Percentiles rank a stretch among this genome's conserved stretches.
Evolutionary conservation across 345 rosid species (phyloP).

Genomic region (Crucihimalaya himalaica): DNA sequence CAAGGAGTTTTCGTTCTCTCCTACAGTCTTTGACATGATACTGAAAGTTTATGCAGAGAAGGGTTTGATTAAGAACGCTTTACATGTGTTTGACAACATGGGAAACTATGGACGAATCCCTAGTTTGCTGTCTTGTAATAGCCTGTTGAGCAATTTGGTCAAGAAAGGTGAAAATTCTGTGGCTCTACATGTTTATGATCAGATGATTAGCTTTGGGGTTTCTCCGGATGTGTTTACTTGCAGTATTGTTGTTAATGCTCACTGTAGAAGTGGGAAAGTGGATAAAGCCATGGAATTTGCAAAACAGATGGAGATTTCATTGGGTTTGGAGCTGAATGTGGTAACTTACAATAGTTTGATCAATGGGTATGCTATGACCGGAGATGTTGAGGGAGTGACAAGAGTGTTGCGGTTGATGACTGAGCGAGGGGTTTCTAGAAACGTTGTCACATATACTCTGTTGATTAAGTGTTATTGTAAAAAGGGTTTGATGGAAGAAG

Average conservation of each 20-base stretch:
- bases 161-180: conserved; percentile 49
- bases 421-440: conserved; percentile 52
- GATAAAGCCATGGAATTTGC: conserved; percentile 57
- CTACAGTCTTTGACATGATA: conserved; percentile 78
- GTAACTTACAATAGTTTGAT: conserved; percentile 76
- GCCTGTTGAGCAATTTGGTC: conserved; percentile 70
- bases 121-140: conserved; percentile 70
- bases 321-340: conserved; percentile 63
- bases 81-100: conserved; percentile 91
- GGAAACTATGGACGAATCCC: conserved; percentile 57
- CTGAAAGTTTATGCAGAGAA: conserved; percentile 67
- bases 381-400: conserved; percentile 58
- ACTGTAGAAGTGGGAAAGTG: conserved; percentile 58
- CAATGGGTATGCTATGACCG: conserved; percentile 62
- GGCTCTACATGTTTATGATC: conserved; percentile 69
- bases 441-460: conserved; percentile 56
- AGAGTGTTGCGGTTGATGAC: conserved; percentile 52
- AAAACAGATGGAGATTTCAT: conserved; percentile 45
- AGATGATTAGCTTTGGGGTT: conserved; percentile 60
- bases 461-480: conserved; percentile 69
- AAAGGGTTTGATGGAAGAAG: conserved; percentile 56
- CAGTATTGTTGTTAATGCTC: conserved; percentile 70
- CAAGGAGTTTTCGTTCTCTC: conserved; percentile 59
- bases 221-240: conserved; percentile 77
- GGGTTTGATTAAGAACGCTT: conserved; percentile 63